Percentiles rank a stretch among this genome's conserved stretches.
These are phyloP conservation scores for Polyporus tsugae DNA, from an alignment of 1,284 basidiomycete species.

Conservation along the genomic window DNA sequence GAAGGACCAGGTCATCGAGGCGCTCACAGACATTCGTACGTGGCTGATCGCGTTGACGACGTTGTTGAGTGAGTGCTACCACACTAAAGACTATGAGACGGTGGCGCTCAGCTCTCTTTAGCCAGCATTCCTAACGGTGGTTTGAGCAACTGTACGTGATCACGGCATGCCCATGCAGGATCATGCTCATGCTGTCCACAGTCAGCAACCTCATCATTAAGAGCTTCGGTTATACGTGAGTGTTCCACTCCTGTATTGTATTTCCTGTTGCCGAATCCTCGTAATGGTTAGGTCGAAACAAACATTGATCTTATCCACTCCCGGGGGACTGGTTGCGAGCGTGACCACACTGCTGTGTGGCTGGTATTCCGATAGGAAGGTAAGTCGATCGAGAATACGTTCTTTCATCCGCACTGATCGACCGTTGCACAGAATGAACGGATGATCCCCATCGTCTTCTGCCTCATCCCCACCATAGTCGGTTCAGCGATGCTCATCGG, in stretches of 20 bases:
- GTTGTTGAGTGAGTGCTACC: constrained; percentile 56
- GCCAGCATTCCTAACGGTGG: constrained; percentile 74
- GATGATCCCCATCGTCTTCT: constrained; percentile 66
- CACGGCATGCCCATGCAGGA: neutral
- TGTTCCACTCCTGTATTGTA: neutral
- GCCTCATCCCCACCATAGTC: constrained; percentile 65
- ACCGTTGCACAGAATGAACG: constrained; percentile 46
- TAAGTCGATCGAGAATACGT: constrained; percentile 27
- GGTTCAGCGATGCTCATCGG: constrained; percentile 66
- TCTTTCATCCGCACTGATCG: neutral
- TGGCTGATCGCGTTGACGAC: constrained; percentile 70
- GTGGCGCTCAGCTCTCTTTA: constrained; percentile 32
- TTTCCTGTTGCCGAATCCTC: no score
- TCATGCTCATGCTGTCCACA: constrained; percentile 33
- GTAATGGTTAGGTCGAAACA: constrained; percentile 56
- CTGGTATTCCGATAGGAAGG: constrained; percentile 72
- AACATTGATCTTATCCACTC: constrained; percentile 68
- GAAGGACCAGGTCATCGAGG: constrained; percentile 65
- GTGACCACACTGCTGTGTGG: constrained; percentile 61
- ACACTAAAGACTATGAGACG: neutral
- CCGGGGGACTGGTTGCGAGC: constrained; percentile 59
- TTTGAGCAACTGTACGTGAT: constrained; percentile 65
- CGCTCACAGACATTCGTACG: constrained; percentile 65
- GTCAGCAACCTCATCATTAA: constrained; percentile 71
- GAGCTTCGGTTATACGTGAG: constrained; percentile 72